Base-by-base conservation (phyloP, 106 monocot genomes). In the Hemerocallis citrina region DNA sequence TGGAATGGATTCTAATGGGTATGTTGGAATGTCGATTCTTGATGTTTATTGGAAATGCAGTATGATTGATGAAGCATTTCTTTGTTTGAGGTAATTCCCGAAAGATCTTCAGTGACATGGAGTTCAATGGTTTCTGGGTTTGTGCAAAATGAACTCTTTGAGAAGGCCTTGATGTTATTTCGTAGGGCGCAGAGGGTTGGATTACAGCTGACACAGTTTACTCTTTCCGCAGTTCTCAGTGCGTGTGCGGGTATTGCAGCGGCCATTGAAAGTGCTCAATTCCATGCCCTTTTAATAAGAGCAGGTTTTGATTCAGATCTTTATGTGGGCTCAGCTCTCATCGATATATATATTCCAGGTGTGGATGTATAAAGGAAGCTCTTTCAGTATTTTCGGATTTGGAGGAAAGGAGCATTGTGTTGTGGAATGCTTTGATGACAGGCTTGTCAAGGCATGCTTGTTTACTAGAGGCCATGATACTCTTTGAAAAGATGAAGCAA, bases 351-450 rank as follows among this genome's bases (percentile, higher is more conserved):
- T 88, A 88, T 49, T 71, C 88, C 1, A 76, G 46, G 43, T 77
- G 82, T 52, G 88, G 88, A 3, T 28, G 61, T 14, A 80, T 88
- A 33, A 61, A 65, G 28, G 71, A 76, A 12, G 75, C 88, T 39
- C 72, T 77, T 34, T 13, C 20, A 2, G 66, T 83, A 40, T 88
- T 88, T 68, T 12, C 55, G 8, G 38, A 68, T 55, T 27, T 68
- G 40, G 44, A 55, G 13, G 34, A 65, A 28, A 80, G 64, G 55
- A 76, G 59, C 36, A 58, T 82, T 50, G 79, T 79, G 13, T 58
- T 74, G 3, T 91, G 90, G 90, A 85, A 85, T 57, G 79, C 79
- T 11, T 77, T 91, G 78, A 79, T 91, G 22, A 60, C 85, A 11
- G 79, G 79, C 6, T 82, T 79, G 28, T 73, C 81, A 21, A 78